Evolutionary conservation across 129 eudicot species (phyloP).

Genomic region (Centaurea solstitialis): DNA sequence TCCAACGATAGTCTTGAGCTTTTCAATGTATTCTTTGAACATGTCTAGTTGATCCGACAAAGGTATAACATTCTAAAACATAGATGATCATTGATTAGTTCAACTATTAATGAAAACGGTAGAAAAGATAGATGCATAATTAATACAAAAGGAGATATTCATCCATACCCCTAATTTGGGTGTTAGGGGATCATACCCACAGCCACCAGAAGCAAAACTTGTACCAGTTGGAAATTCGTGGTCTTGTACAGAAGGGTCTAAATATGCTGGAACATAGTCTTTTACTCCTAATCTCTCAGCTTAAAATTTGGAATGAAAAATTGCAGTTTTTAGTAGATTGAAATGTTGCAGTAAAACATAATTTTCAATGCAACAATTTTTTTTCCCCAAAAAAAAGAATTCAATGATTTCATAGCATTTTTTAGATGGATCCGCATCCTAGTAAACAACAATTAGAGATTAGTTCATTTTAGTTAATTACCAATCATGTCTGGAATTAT

Average conservation of each 20-base stretch:
- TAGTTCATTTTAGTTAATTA: constrained; percentile 1
- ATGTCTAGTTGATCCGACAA: constrained; percentile 38
- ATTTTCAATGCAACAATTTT: too few species aligned
- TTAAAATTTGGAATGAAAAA: constrained; percentile 16
- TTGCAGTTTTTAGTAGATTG: background rate
- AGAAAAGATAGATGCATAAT: background rate
- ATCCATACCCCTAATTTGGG: constrained; percentile 36
- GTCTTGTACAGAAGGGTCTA: constrained; percentile 32
- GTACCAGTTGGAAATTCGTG: constrained; percentile 52
- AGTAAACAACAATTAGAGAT: too few species aligned
- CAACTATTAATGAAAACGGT: background rate
- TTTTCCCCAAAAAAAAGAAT: too few species aligned
- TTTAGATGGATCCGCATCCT: too few species aligned
- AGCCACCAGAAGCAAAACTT: constrained; percentile 71
- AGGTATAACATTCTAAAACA: constrained; percentile 33
- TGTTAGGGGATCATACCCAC: constrained; percentile 61
- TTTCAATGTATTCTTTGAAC: constrained; percentile 53
- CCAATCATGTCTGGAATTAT: constrained; percentile 51
- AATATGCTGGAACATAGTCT: constrained; percentile 52
- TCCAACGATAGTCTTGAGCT: constrained; percentile 43
- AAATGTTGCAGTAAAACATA: background rate
- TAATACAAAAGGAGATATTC: background rate
- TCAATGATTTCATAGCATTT: background rate
- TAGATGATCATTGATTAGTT: background rate
- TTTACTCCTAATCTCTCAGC: constrained; percentile 51